phyloP scores from a whole-genome alignment of 1,284 basidiomycete species.

The Naganishia albida region DNA sequence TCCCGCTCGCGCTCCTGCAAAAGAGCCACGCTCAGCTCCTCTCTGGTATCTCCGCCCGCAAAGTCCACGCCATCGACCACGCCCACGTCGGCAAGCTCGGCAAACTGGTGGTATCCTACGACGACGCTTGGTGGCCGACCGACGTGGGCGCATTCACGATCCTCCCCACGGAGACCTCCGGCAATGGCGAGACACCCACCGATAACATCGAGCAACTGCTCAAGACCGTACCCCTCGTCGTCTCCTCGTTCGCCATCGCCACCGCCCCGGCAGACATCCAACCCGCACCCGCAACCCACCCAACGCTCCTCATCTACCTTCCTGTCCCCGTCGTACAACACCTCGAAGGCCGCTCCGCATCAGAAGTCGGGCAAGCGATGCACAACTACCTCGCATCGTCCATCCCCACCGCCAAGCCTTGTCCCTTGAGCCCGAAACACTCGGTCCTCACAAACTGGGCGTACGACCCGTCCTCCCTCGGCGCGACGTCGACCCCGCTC shows the following conservation, averaged over 20 bases:
- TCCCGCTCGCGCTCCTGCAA: slow-evolving; percentile 56
- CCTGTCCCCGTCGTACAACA: slow-evolving; percentile 48
- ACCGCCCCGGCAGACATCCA: slow-evolving; percentile 39
- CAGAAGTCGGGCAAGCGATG: slow-evolving; percentile 46
- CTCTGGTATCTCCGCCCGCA: slow-evolving; percentile 47
- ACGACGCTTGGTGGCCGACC: slow-evolving; percentile 56
- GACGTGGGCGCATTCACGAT: slow-evolving; percentile 53
- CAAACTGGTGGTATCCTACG: slow-evolving; percentile 56
- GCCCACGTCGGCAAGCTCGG: slow-evolving; percentile 56
- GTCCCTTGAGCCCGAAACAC: slow-evolving; percentile 35
- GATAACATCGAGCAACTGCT: slow-evolving; percentile 41
- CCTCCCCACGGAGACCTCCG: slow-evolving; percentile 42
- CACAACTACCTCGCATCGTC: slow-evolving; percentile 51
- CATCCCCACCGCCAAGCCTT: slow-evolving; percentile 35
- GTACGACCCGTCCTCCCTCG: slow-evolving; percentile 55
- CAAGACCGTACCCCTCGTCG: slow-evolving; percentile 49
- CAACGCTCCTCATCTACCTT: slow-evolving; percentile 56
- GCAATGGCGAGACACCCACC: slow-evolving; percentile 30
- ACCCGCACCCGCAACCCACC: slow-evolving; percentile 34
- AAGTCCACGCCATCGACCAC: slow-evolving; percentile 44
- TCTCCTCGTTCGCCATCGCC: slow-evolving; percentile 48
- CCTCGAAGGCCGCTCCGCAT: slow-evolving; percentile 37
- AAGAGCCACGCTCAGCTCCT: slow-evolving; percentile 42
- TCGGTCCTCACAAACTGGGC: slow-evolving; percentile 55
- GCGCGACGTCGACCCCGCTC: slow-evolving; percentile 58